phyloP scores from a whole-genome alignment of 2,329 filamentous ascomycete species.

The Fusarium sp. region DNA sequence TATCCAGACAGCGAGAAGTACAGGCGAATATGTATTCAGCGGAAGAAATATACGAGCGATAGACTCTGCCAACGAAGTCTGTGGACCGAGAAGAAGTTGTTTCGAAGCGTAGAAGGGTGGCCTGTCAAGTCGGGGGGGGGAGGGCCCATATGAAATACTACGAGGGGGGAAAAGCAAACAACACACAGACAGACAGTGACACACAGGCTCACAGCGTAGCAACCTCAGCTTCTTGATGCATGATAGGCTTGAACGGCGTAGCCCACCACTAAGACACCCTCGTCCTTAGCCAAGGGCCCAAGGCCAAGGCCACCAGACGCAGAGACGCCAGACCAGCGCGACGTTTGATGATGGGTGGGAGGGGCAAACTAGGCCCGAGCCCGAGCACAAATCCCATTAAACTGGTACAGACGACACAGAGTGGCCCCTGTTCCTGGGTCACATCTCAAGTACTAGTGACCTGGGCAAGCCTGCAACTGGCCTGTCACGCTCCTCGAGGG shows the following conservation, averaged over 20 bases:
- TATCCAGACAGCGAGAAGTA: slow-evolving; percentile 43
- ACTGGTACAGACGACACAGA: slow-evolving; percentile 37
- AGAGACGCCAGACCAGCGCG: slow-evolving; percentile 6
- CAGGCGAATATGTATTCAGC: slow-evolving; percentile 37
- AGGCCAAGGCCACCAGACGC: no score
- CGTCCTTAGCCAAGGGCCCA: slow-evolving; percentile 11
- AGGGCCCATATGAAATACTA: slow-evolving; percentile 45
- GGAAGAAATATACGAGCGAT: slow-evolving; percentile 45
- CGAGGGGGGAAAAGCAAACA: slow-evolving; percentile 32
- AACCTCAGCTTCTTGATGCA: slow-evolving; percentile 23
- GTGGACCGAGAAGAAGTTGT: slow-evolving; percentile 45
- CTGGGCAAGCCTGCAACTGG: slow-evolving; percentile 19
- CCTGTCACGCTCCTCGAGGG: slow-evolving; percentile 27
- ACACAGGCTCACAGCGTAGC: slow-evolving; percentile 21
- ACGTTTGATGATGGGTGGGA: slow-evolving; percentile 35
- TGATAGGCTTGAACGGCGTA: background rate
- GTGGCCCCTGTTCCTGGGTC: background rate
- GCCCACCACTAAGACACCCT: slow-evolving; percentile 6
- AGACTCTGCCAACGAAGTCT: slow-evolving; percentile 71
- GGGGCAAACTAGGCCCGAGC: slow-evolving; percentile 21
- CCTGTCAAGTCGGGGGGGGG: slow-evolving; percentile 30
- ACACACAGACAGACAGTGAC: slow-evolving; percentile 21
- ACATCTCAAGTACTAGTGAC: slow-evolving; percentile 42
- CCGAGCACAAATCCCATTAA: slow-evolving; percentile 18
- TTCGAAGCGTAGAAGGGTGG: slow-evolving; percentile 41